Base-by-base conservation (phyloP, 306 rosid species). In the Gillenia trifoliata region DNA sequence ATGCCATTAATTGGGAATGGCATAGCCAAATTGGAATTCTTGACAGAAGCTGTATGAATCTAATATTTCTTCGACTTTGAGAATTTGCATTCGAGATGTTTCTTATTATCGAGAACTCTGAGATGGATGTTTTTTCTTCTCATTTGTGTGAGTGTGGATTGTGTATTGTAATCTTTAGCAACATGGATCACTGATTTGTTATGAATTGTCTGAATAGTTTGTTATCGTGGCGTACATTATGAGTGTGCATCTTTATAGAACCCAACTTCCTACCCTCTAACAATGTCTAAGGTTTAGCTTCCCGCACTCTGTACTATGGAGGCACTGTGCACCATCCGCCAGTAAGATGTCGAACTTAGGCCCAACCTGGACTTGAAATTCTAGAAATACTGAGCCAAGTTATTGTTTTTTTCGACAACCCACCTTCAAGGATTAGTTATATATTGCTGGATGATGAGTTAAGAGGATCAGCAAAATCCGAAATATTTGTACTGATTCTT, bases 1-100 rank as follows among this genome's bases (percentile, higher is more conserved):
- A 73, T 41, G 82, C 73, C 78, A 67, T 81, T 34, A 68, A 77
- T 67, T 72, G 68, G 64, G 70, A 73, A 68, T 73, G 75, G 63
- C 71, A 65, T 23, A 20, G 33, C 12, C 11, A 38, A 6, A 33
- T 36, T 69, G 43, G 45, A 62, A 62, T 34, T 25, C 19, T 52
- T 40, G 60, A 59, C 57, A 13, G 17, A n/a, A 34, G 52, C 45
- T 67, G 45, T 73, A 17, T 68, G 2, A n/a, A 54, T 54, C 26
- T 19, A 10, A 33, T 31, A 23, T 20, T 29, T 17, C 68, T 34
- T 49, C n/a, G 4, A 3, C 36, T 45, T 34, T 66, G 79, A 8
- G 30, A 61, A 23, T 56, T n/a, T 36, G 9, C 38, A 71, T 36
- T 28, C 6, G 5, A 29, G n/a, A 23, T 61, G 36, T 13, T 55